Evolutionary conservation across 805 yeast species (phyloP).

Genomic region (Candida koratica): DNA sequence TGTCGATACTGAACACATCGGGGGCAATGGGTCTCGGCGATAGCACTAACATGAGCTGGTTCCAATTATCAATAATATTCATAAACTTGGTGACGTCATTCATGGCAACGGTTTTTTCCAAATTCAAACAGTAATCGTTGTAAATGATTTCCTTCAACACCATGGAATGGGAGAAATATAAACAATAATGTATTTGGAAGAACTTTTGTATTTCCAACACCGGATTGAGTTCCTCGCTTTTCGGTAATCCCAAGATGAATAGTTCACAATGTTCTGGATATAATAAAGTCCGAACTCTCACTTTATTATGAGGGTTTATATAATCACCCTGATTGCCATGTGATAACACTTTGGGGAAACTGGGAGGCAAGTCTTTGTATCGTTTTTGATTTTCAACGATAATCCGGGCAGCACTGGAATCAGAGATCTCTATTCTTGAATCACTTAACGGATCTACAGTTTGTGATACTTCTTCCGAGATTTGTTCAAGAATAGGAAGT

Average conservation of each 20-base stretch:
- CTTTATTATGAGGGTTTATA: conserved; percentile 27
- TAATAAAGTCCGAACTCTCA: conserved; percentile 33
- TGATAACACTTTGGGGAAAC: conserved; percentile 33
- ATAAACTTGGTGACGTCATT: conserved; percentile 35
- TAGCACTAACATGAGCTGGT: conserved; percentile 34
- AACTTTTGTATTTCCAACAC: conserved; percentile 54
- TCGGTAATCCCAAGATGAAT: conserved; percentile 47
- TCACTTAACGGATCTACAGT: conserved; percentile 14
- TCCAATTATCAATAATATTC: conserved; percentile 40
- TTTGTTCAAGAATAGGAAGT: conserved; percentile 19
- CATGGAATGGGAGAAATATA: conserved; percentile 39
- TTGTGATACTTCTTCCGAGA: conserved; percentile 7
- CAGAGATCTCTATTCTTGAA: conserved; percentile 22
- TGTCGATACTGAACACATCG: conserved; percentile 13
- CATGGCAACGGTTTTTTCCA: conserved; percentile 29
- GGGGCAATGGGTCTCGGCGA: conserved; percentile 21
- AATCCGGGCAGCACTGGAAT: conserved; percentile 29
- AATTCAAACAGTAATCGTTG: conserved; percentile 29
- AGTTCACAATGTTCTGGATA: conserved; percentile 48
- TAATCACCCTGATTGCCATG: conserved; percentile 13
- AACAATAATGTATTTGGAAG: conserved; percentile 37
- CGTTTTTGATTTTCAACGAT: conserved; percentile 25
- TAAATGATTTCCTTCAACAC: conserved; percentile 27
- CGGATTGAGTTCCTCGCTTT: conserved; percentile 58
- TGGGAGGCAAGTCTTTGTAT: conserved; percentile 31